Evolutionary conservation across 768 basidiomycete species (phyloP).

Genomic region (Pleurotus salmoneostramineus): DNA sequence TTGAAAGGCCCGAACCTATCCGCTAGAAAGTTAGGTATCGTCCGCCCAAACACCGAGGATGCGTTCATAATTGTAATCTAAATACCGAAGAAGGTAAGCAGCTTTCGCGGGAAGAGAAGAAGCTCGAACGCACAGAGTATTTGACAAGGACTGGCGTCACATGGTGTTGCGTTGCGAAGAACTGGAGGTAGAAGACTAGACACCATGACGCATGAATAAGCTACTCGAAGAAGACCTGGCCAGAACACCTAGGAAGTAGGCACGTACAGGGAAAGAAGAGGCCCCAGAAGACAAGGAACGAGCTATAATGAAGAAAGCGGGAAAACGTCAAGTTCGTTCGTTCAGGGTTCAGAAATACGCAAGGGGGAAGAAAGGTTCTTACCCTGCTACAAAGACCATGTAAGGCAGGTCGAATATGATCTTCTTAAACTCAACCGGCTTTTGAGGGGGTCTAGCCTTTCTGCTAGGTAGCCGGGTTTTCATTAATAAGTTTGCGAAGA

Average conservation of each 20-base stretch:
- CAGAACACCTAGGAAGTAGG: not conserved
- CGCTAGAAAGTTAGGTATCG: conserved; percentile 50
- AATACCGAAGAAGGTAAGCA: not conserved
- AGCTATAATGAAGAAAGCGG: conserved; percentile 15
- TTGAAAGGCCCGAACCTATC: conserved; percentile 48
- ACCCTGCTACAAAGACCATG: conserved; percentile 38
- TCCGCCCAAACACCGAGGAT: conserved; percentile 54
- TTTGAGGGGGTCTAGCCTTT: conserved; percentile 14
- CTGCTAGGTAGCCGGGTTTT: conserved; percentile 30
- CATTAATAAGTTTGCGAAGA: conserved; percentile 40
- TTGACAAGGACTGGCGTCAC: conserved; percentile 34
- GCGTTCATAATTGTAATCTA: conserved; percentile 52
- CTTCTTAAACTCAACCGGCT: conserved; percentile 22
- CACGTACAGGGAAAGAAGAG: conserved; percentile 46
- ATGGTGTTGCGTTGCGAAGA: conserved; percentile 37
- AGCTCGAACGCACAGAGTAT: conserved; percentile 34
- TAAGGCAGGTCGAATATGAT: conserved; percentile 39
- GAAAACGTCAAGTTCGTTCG: not conserved
- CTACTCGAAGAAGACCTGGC: not conserved
- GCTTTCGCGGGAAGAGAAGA: not conserved
- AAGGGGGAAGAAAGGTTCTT: conserved; percentile 8
- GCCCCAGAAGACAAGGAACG: conserved; percentile 37
- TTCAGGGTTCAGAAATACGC: too few relatives aligned
- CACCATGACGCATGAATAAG: not conserved
- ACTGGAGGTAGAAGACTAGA: conserved; percentile 49